Conservation (phyloP, 2,329 filamentous ascomycete species). For the Penicillium sp. region DNA sequence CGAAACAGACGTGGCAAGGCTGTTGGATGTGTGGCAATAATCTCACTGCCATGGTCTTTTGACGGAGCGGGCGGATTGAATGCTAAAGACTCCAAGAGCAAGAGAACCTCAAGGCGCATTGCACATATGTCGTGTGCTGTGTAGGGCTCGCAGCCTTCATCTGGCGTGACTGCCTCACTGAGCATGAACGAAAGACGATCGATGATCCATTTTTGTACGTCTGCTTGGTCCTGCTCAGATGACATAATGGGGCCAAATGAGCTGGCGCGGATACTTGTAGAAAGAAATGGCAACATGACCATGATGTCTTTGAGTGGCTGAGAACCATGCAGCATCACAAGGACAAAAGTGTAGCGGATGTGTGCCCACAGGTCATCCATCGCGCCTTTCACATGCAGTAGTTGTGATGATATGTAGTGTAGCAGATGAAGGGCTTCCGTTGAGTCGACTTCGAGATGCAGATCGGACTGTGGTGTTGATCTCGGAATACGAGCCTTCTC, state of each 20-base stretch:
- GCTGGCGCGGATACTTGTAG: constrained; percentile 48
- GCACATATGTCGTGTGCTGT: constrained; percentile 34
- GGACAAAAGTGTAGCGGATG: constrained; percentile 53
- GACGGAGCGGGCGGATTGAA: constrained; percentile 54
- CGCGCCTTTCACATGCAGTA: constrained; percentile 39
- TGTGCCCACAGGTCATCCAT: constrained; percentile 49
- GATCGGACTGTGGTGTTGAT: constrained; percentile 37
- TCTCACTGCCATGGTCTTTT: constrained; percentile 50
- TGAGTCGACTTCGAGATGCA: constrained; percentile 48
- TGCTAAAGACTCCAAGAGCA: constrained; percentile 38
- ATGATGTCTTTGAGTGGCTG: constrained; percentile 53
- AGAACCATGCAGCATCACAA: constrained; percentile 53
- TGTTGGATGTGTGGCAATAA: constrained; percentile 62
- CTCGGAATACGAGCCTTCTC: constrained; percentile 35
- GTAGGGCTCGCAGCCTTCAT: constrained; percentile 40
- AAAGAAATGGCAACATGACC: constrained; percentile 50
- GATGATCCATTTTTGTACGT: constrained; percentile 45
- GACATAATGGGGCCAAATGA: constrained; percentile 51
- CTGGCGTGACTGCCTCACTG: constrained; percentile 46
- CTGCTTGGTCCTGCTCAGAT: constrained; percentile 33
- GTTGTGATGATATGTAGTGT: constrained; percentile 46
- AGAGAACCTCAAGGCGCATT: constrained; percentile 41
- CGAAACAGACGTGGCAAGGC: constrained; percentile 70
- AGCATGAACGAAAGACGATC: constrained; percentile 54
- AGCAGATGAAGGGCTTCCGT: constrained; percentile 51